Conservation (phyloP, 1,284 basidiomycete genomes). For the Heterobasidion occidentale region DNA sequence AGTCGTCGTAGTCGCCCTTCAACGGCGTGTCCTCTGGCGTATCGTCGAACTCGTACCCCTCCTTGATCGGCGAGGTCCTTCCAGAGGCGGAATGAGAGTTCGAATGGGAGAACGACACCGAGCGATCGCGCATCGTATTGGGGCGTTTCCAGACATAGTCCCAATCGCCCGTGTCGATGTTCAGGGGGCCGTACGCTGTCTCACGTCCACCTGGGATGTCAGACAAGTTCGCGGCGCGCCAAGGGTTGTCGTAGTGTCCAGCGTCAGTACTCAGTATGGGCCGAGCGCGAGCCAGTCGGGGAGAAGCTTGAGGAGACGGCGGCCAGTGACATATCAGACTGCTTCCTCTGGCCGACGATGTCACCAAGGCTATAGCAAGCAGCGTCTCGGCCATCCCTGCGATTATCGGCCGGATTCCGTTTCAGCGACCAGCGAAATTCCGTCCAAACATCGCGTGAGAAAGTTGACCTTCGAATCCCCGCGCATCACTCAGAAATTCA, state of each 20-base stretch:
- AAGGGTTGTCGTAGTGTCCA: conserved; percentile 59
- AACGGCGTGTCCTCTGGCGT: conserved; percentile 11
- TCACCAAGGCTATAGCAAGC: conserved; percentile 66
- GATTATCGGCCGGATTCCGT: no score
- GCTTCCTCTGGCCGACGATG: conserved; percentile 67
- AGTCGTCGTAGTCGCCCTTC: conserved; percentile 49
- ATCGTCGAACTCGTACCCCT: conserved; percentile 23
- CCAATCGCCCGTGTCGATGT: conserved; percentile 23
- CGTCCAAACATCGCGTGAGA: no score
- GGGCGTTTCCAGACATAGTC: conserved; percentile 52
- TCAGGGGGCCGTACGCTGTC: conserved; percentile 12
- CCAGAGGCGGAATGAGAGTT: conserved; percentile 31
- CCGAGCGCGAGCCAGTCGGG: conserved; percentile 55
- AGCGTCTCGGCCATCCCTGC: conserved; percentile 60
- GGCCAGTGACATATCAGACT: conserved; percentile 74
- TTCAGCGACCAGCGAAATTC: no score
- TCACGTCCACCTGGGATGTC: conserved; percentile 19
- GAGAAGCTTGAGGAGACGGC: conserved; percentile 44
- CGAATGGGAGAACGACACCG: conserved; percentile 33
- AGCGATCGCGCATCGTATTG: conserved; percentile 32
- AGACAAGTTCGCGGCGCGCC: conserved; percentile 49
- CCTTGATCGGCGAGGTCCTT: conserved; percentile 34
- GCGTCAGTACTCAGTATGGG: conserved; percentile 38
- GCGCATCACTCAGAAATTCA: no score
- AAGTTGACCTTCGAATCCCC: no score